A percentile compares a stretch with the other conserved stretches of the same genome.
Evolutionary conservation across 306 rosid genomes (phyloP).

Genomic region (Begonia fuchsioides): DNA sequence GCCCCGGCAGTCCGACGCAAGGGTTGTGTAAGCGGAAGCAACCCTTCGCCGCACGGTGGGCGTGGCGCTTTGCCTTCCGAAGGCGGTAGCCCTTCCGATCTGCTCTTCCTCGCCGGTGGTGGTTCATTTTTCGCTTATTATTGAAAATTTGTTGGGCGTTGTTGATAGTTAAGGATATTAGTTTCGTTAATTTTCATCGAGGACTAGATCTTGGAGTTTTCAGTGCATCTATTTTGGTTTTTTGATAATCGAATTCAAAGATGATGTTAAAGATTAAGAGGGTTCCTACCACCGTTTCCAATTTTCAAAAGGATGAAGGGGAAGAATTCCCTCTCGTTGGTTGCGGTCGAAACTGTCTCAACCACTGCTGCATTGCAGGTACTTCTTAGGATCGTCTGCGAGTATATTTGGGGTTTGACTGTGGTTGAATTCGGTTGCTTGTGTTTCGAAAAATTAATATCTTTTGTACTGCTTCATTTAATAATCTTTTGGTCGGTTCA

Average conservation of each 20-base stretch:
- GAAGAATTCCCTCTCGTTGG: constrained; percentile 45
- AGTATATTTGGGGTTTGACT: not conserved
- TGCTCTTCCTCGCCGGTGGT: constrained; percentile 96
- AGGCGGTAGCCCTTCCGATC: constrained; percentile 98
- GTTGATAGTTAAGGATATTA: not conserved
- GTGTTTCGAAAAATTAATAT: no score
- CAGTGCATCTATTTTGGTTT: constrained; percentile 2
- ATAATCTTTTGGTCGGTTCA: no score
- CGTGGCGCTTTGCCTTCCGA: constrained; percentile 99
- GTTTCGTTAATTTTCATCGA: not conserved
- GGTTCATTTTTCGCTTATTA: constrained; percentile 19
- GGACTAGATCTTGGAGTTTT: constrained; percentile 8
- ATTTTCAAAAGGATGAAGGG: constrained; percentile 66
- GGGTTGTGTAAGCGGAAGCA: constrained; percentile 53
- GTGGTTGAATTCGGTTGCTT: no score
- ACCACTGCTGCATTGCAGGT: constrained; percentile 76
- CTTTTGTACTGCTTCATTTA: no score
- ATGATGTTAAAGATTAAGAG: constrained; percentile 66
- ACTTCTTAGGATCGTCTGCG: constrained; percentile 2
- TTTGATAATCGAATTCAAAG: constrained; percentile 8
- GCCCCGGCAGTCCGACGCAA: constrained; percentile 66
- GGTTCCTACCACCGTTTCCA: constrained; percentile 83
- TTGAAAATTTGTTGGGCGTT: constrained; percentile 4
- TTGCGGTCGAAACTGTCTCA: constrained; percentile 75
- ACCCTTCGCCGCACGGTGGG: constrained; percentile 99